These are phyloP conservation scores for Solanum infundibuliforme DNA, from an alignment of 257 asterid genomes.

Conservation along the genomic window DNA sequence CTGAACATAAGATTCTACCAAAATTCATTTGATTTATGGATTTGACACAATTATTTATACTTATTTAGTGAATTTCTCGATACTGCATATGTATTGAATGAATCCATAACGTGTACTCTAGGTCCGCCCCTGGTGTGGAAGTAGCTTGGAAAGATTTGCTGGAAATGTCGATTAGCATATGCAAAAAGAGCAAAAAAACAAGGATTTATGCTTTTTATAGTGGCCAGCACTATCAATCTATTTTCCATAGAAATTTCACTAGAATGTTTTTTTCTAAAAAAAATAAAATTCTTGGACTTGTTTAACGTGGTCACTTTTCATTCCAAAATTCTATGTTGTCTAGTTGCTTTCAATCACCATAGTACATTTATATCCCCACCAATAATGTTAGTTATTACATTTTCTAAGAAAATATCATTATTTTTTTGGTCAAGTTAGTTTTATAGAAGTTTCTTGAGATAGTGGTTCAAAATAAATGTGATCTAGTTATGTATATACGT, in stretches of 20 bases:
- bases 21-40: neutral
- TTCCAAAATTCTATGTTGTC: neutral
- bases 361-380: neutral
- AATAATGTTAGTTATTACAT: neutral
- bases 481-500: too few relatives aligned
- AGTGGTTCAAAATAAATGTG: neutral
- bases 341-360: neutral
- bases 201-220: conserved; percentile 8
- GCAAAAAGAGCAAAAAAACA: conserved; percentile 22
- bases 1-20: neutral
- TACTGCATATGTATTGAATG: neutral
- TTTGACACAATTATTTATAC: neutral
- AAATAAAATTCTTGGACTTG: neutral
- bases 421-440: neutral
- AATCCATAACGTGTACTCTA: neutral
- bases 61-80: neutral
- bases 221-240: conserved; percentile 46
- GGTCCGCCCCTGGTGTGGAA: neutral
- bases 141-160: neutral
- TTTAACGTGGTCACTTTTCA: neutral
- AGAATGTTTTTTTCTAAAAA: neutral
- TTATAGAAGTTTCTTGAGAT: neutral
- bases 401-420: neutral
- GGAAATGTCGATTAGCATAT: neutral
- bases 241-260: neutral